Base-by-base conservation (phyloP, 2,329 filamentous ascomycete species). In the Cladophialophora psammophila region DNA sequence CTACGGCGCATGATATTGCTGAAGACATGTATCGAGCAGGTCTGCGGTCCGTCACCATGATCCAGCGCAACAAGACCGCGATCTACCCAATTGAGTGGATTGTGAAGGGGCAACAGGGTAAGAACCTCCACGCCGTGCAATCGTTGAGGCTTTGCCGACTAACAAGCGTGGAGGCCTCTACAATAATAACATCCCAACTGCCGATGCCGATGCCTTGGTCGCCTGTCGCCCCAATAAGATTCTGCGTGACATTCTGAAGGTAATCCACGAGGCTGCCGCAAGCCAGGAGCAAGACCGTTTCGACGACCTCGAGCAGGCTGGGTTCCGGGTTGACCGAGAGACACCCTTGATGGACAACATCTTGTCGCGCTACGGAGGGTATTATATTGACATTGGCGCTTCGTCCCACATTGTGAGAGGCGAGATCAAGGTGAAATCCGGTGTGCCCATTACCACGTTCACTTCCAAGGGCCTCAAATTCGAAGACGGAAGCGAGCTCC, bases 11-110 rank as follows among this genome's bases (percentile, higher is more conserved):
- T 61, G 83, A 85, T 60, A 82, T 85, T 56, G 82, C 83, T 0
- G 80, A 84, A 69, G 81, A 85, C 70, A 84, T 80, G 69, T 78
- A 80, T 54, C 78, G 84, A 57, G 79, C 82, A 45, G 84, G 84
- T 1, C 81, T 83, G 9, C 32, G 53, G 4, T 74, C 80, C 34
- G 83, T 86, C 2, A 85, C 84, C 3, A 83, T 87, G 80, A 72
- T 87, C 1, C 85, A 87, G 74, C 82, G 85, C 4, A 77, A 78
- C 8, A 76, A 73, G 9, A 84, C 82, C 20, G 70, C 74, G 31
- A 69, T 76, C 6, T 26, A 74, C 6, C 74, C 74, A 0, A 64
- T 74, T 0, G 71, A 73, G 0, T 74, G 74, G 32, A 69, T 73
- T 40, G 59, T 65, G 18, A 64, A 80, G 80, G 1, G 54, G 3